Base-by-base conservation (phyloP, 2,329 filamentous ascomycete genomes). In the Talaromyces sp. region DNA sequence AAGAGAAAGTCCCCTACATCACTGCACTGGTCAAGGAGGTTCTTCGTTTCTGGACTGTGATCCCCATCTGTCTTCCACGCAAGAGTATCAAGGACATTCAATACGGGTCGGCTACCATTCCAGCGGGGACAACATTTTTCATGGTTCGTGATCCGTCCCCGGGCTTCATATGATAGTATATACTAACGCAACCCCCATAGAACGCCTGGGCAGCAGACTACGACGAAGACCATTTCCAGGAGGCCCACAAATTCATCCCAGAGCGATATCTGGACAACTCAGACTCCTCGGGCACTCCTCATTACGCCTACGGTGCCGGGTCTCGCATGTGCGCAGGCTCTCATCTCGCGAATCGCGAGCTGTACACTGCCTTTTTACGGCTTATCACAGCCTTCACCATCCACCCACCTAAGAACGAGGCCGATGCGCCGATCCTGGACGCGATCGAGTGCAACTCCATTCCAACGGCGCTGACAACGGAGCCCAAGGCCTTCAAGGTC, bases 21-120 rank as follows among this genome's bases (percentile, higher is more conserved):
- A 90, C 88, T 0, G 90, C 90, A 0, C 74, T 94, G 6, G 88
- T 90, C 62, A 92, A 92, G 69, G 91, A 94, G 70, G 85, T 88
- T 1, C 79, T 93, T 0, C 84, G 90, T 27, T 93, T 85, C 79
- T 93, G 87, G 83, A 88, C 86, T 2, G 89, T 93, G 31, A 89
- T 92, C 64, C 88, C 89, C 1, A 88, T 94, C 66, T 91, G 86
- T 66, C 80, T 94, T 0, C 90, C 90, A 0, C 80, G 90, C 3
- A 85, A 85, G 17, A 88, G 81, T 62, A 88, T 89, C 70, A 89
- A 87, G 65, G 86, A 89, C 63, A 89, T 93, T 59, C 78, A 82
- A 3, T 92, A 87, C 75, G 79, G 89, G 26, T 84, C 84, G 17
- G 79, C 85, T 0, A 76, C 81, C 1, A 89, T 94, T 41, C 90